Conservation (phyloP, 805 yeast species). For the Candida maesae region DNA sequence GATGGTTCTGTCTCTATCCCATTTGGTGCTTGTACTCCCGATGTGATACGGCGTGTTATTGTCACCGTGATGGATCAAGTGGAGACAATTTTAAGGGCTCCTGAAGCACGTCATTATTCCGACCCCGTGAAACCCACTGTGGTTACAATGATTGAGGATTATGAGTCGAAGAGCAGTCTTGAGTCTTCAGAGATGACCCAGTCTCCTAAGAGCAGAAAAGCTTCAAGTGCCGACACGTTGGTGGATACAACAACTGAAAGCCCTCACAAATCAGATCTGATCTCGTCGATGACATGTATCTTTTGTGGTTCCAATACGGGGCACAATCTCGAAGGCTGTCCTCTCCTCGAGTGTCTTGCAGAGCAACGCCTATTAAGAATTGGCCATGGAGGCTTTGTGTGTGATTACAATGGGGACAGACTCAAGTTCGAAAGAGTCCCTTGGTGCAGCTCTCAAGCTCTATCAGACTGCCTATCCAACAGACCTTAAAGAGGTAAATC, state of each 20-base stretch:
- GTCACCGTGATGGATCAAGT: neutral
- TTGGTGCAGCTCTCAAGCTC: constrained; percentile 7
- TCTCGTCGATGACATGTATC: no score
- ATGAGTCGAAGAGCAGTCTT: no score
- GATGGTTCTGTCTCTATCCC: constrained; percentile 6
- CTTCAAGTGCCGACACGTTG: neutral
- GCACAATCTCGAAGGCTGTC: constrained; percentile 7
- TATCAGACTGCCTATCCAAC: neutral
- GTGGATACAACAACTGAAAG: neutral
- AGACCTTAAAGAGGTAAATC: no score
- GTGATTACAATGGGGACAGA: constrained; percentile 2
- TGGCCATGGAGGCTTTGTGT: constrained; percentile 5
- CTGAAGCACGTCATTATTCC: no score
- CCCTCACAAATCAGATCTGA: no score
- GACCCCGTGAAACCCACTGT: no score
- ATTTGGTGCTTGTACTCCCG: constrained; percentile 6
- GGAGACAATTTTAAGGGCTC: neutral
- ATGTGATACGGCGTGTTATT: constrained; percentile 5
- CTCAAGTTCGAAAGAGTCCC: constrained; percentile 9
- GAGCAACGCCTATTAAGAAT: constrained; percentile 3
- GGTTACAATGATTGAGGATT: no score
- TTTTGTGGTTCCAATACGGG: constrained; percentile 11
- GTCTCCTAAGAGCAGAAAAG: neutral
- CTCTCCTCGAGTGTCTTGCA: constrained; percentile 8
- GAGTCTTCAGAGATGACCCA: no score